Evolutionary conservation across 2,329 filamentous ascomycete species (phyloP).

Genomic region (Didymella sp.): DNA sequence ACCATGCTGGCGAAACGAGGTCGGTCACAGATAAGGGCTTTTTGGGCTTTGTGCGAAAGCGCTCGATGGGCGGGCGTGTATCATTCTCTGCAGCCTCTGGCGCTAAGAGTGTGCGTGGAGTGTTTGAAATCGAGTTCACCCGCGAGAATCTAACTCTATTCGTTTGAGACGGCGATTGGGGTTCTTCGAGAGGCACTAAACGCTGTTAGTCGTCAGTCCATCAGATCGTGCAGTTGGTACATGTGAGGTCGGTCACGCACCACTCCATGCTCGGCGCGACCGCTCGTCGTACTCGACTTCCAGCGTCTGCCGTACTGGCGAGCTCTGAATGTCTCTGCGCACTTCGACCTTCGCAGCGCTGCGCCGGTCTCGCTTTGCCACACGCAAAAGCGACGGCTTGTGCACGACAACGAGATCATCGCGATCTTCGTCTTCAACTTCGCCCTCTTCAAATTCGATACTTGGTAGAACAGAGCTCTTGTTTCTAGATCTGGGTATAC

Average conservation of each 20-base stretch:
- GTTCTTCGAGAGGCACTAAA: slow-evolving; percentile 41
- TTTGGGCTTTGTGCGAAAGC: slow-evolving; percentile 77
- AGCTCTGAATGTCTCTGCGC: slow-evolving; percentile 24
- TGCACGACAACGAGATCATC: slow-evolving; percentile 56
- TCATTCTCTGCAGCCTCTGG: slow-evolving; percentile 38
- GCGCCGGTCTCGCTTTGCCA: slow-evolving; percentile 21
- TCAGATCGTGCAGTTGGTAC: neutral
- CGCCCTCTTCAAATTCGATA: slow-evolving; percentile 33
- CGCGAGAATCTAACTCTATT: neutral
- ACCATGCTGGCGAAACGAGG: slow-evolving; percentile 89
- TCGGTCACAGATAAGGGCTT: slow-evolving; percentile 89
- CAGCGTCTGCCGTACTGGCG: slow-evolving; percentile 39
- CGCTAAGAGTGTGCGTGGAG: neutral
- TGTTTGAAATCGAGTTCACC: neutral
- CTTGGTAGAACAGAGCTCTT: slow-evolving; percentile 26
- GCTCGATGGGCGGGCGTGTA: slow-evolving; percentile 70
- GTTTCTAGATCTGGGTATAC: neutral
- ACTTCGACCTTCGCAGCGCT: neutral
- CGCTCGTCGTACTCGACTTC: slow-evolving; percentile 53
- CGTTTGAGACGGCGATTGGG: slow-evolving; percentile 14
- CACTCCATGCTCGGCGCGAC: slow-evolving; percentile 47
- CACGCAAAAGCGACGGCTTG: slow-evolving; percentile 29
- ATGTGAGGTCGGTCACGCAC: slow-evolving; percentile 26
- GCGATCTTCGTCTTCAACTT: slow-evolving; percentile 30
- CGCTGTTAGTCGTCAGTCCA: slow-evolving; percentile 52